These are phyloP conservation scores for Conticribra guillardii DNA, from an alignment of 108 stramenopile species.

Conservation along the genomic window DNA sequence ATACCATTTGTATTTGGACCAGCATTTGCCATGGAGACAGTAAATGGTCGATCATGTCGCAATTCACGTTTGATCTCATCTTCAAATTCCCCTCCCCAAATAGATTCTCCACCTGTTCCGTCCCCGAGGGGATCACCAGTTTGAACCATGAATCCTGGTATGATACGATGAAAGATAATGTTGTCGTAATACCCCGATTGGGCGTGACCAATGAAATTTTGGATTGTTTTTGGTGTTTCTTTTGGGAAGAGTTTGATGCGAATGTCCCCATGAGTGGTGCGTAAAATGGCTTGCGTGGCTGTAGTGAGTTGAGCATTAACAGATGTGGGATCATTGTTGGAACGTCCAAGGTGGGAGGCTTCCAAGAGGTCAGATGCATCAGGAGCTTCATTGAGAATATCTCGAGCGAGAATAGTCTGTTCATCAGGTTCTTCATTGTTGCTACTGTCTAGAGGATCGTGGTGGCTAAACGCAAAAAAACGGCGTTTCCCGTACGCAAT, in stretches of 20 bases:
- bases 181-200: slow-evolving; percentile 96
- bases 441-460: slow-evolving; percentile 68
- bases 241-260: slow-evolving; percentile 85
- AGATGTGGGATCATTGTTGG: slow-evolving; percentile 33
- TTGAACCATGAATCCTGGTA: slow-evolving; percentile 96
- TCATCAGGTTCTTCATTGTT: slow-evolving; percentile 51
- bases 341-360: slow-evolving; percentile 36
- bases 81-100: slow-evolving; percentile 99
- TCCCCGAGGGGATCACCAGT: slow-evolving; percentile 98
- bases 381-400: slow-evolving; percentile 95
- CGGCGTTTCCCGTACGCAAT: slow-evolving; percentile 89
- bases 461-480: slow-evolving; percentile 92
- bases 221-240: slow-evolving; percentile 92
- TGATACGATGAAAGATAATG: slow-evolving; percentile 97
- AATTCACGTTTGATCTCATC: slow-evolving; percentile 94
- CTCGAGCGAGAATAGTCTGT: slow-evolving; percentile 62
- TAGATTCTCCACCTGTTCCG: slow-evolving; percentile 99
- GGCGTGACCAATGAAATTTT: slow-evolving; percentile 95
- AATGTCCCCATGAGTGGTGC: slow-evolving; percentile 98
- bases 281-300: slow-evolving; percentile 85
- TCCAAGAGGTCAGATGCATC: slow-evolving; percentile 79
- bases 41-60: slow-evolving; percentile 88
- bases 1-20: slow-evolving; percentile 81
- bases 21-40: slow-evolving; percentile 98
- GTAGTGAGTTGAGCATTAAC: slow-evolving; percentile 21